Evolutionary conservation across 305 asterid species (phyloP).

Genomic region (Fraxinus nigra): DNA sequence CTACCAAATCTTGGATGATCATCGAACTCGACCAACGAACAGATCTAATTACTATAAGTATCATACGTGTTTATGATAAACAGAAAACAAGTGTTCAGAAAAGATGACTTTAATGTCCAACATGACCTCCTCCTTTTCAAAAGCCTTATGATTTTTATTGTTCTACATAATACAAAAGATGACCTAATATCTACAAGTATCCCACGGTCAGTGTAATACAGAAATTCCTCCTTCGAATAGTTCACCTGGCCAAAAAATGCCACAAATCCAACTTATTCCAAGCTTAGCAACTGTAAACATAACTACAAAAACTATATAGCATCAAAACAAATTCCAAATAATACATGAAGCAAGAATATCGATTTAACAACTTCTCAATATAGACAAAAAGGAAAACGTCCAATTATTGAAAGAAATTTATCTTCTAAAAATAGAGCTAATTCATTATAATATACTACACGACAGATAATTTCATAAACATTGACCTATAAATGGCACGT

Average conservation of each 20-base stretch:
- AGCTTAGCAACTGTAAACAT: not conserved
- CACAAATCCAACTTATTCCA: not conserved
- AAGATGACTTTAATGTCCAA: constrained; percentile 8
- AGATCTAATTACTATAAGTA: not conserved
- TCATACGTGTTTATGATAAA: not conserved
- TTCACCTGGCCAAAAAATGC: not conserved
- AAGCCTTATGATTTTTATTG: not conserved
- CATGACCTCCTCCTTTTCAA: not conserved
- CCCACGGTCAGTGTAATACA: not conserved
- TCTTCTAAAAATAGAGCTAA: not conserved
- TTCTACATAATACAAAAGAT: not conserved
- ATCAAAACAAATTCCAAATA: not conserved
- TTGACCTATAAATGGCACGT: constrained; percentile 4
- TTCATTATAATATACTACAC: not conserved
- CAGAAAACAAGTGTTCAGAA: not conserved
- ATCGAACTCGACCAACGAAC: not conserved
- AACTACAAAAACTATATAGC: constrained; percentile 1
- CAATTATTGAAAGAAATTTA: not conserved
- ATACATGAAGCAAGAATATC: not conserved
- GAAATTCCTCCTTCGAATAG: not conserved
- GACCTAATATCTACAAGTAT: not conserved
- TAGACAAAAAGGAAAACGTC: not conserved
- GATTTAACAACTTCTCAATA: not conserved
- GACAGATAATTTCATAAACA: not conserved
- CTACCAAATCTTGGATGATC: not conserved